A percentile compares a stretch with the other conserved stretches of the same genome.
phyloP scores from a whole-genome alignment of 2,329 filamentous ascomycete species.

The Didymella arachidicola region DNA sequence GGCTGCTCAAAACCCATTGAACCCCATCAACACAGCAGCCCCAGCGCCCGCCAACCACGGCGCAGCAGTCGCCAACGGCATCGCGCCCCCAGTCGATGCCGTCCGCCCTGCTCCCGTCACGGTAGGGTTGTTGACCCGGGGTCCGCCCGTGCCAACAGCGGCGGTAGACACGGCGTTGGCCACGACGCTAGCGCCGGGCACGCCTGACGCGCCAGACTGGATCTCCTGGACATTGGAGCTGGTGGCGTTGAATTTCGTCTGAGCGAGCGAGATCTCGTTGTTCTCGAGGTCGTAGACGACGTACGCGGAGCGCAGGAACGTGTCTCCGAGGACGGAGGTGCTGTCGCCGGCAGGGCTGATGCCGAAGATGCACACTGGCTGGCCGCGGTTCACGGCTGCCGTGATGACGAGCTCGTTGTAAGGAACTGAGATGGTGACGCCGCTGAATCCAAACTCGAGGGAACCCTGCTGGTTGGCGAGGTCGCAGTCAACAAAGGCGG shows the following conservation, averaged over 20 bases:
- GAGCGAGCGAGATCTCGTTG: conserved; percentile 68
- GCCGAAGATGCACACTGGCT: conserved; percentile 56
- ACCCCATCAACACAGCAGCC: conserved; percentile 43
- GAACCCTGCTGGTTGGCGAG: conserved; percentile 58
- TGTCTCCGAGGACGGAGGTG: conserved; percentile 65
- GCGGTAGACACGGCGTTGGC: conserved; percentile 59
- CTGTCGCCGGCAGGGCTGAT: conserved; percentile 60
- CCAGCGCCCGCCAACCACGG: conserved; percentile 42
- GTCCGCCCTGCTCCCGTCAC: conserved; percentile 22
- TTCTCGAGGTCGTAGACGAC: conserved; percentile 68
- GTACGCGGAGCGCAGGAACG: conserved; percentile 69
- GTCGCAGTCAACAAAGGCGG: conserved; percentile 63
- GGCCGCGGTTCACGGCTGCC: conserved; percentile 53
- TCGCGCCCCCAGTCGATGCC: conserved; percentile 29
- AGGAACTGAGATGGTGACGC: conserved; percentile 62
- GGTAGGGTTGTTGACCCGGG: conserved; percentile 48
- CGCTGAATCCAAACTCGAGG: conserved; percentile 66
- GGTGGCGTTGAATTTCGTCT: conserved; percentile 67
- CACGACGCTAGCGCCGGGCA: conserved; percentile 63
- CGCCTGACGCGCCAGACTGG: conserved; percentile 54
- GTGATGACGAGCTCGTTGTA: conserved; percentile 65
- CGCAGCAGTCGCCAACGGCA: conserved; percentile 36
- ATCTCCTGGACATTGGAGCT: conserved; percentile 62
- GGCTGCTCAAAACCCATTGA: conserved; percentile 39
- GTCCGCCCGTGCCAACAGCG: conserved; percentile 54